Conservation (phyloP, 2,329 filamentous ascomycete species). For the Coleophoma eucalyptorum region DNA sequence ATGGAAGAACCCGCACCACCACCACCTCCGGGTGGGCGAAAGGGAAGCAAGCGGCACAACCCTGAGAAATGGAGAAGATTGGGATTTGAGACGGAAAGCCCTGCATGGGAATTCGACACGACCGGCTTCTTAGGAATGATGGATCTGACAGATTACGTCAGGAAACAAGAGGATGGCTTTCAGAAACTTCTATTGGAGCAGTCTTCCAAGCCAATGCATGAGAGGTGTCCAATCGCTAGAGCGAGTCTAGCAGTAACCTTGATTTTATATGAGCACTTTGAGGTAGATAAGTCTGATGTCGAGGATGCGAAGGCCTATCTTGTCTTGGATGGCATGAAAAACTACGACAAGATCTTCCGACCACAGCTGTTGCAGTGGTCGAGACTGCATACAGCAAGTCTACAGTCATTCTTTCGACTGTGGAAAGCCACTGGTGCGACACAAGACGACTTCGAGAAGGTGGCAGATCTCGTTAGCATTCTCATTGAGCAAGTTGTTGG, state of each 20-base stretch:
- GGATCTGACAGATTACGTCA: constrained; percentile 92
- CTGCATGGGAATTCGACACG: constrained; percentile 77
- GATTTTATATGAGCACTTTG: constrained; percentile 92
- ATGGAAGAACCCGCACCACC: constrained; percentile 32
- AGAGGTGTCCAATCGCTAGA: constrained; percentile 82
- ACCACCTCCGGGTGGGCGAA: constrained; percentile 32
- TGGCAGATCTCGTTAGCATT: constrained; percentile 86
- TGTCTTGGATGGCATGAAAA: constrained; percentile 67
- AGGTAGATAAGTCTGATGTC: constrained; percentile 78
- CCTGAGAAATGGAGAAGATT: constrained; percentile 90
- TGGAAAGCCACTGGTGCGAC: constrained; percentile 90
- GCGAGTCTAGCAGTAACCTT: constrained; percentile 84
- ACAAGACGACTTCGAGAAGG: constrained; percentile 86
- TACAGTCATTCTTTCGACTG: constrained; percentile 84
- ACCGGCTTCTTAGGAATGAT: constrained; percentile 94
- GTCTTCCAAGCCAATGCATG: constrained; percentile 62
- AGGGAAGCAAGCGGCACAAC: constrained; percentile 69
- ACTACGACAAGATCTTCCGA: constrained; percentile 82
- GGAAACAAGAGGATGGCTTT: constrained; percentile 87
- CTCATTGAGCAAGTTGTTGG: constrained; percentile 87
- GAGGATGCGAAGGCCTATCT: constrained; percentile 77
- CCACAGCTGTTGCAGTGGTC: constrained; percentile 93
- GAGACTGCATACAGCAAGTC: constrained; percentile 75
- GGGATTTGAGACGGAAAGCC: constrained; percentile 88
- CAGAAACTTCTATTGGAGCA: constrained; percentile 92